Base-by-base conservation (phyloP, 345 rosid species). In the Camelina neglecta region DNA sequence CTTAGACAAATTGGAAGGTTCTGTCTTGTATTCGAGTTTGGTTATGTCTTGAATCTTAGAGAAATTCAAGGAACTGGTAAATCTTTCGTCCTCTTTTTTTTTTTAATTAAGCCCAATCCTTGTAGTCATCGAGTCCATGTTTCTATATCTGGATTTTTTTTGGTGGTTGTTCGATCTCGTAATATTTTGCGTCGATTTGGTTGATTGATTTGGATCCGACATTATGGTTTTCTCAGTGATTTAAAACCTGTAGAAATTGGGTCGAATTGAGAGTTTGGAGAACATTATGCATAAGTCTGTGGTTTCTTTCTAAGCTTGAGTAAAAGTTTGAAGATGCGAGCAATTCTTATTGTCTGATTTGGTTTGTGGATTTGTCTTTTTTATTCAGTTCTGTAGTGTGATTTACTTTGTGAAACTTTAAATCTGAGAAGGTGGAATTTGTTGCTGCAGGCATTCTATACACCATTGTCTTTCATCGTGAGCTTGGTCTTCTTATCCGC, bases 61-160 rank as follows among this genome's bases (percentile, higher is more conserved):
- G 18, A 18, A 18, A 18, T n/a, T n/a, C n/a, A n/a, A n/a, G n/a
- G n/a, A n/a, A n/a, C 87, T 92, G 89, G 98, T 94, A 83, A 0
- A 11, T 31, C 1, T 7, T 36, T 54, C 3, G 10, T 5, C 56
- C 36, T 18, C 18, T 29, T 67, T 26, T 4, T 26, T 26, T 26
- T 4, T 26, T 26, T 3, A 47, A 10, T 49, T 51, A 49, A 42
- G 81, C 49, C 60, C 20, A 60, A 29, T 35, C 24, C 16, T 18
- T 54, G 60, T 64, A 77, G 67, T 71, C 56, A 63, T 77, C 35
- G 38, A 50, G 45, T 55, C 26, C 47, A 31, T 53, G 38, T 42
- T 57, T 42, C 60, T 44, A 8, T 53, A 18, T 66, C 44, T 16
- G 50, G 67, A 61, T 60, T 58, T 53, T 53, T 7, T 53, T 4